Evolutionary conservation across 805 yeast genomes (phyloP).

Genomic region (Ogataea ramenticola): DNA sequence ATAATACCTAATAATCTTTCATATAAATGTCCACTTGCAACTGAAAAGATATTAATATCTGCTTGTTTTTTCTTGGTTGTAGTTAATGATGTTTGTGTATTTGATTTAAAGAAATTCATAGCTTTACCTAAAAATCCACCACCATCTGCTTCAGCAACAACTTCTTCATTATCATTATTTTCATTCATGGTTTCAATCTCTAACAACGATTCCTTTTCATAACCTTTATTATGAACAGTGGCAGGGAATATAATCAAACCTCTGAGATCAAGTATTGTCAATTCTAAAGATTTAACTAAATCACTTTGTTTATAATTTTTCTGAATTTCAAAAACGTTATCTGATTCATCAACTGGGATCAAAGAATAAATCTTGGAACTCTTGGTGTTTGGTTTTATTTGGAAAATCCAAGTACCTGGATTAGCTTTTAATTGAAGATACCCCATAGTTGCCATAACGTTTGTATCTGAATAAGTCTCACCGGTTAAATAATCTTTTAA

Average conservation of each 20-base stretch:
- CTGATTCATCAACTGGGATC: constrained; percentile 23
- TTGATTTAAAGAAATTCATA: not conserved
- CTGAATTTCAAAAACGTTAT: constrained; percentile 8
- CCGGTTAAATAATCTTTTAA: constrained; percentile 17
- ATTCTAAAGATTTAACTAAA: constrained; percentile 2
- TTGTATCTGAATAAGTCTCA: constrained; percentile 41
- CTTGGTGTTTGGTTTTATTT: constrained; percentile 32
- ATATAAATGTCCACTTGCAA: constrained; percentile 76
- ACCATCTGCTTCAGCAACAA: too few relatives aligned
- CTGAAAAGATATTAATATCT: constrained; percentile 70
- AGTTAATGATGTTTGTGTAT: not conserved
- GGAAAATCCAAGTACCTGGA: constrained; percentile 66
- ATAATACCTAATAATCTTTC: constrained; percentile 71
- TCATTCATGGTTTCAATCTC: not conserved
- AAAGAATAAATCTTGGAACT: constrained; percentile 35
- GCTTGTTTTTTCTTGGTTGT: constrained; percentile 30
- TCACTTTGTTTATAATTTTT: constrained; percentile 11
- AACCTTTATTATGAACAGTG: constrained; percentile 28
- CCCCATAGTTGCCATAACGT: constrained; percentile 74
- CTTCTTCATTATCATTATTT: too few relatives aligned
- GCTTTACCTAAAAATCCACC: not conserved
- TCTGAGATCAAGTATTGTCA: constrained; percentile 35
- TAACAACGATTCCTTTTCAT: constrained; percentile 7
- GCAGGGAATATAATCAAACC: constrained; percentile 42
- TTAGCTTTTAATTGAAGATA: constrained; percentile 71